Percentiles rank a stretch among this genome's conserved stretches.
Evolutionary conservation across 73 alveolate species (phyloP).

Genomic region (Tetrahymena borealis): DNA sequence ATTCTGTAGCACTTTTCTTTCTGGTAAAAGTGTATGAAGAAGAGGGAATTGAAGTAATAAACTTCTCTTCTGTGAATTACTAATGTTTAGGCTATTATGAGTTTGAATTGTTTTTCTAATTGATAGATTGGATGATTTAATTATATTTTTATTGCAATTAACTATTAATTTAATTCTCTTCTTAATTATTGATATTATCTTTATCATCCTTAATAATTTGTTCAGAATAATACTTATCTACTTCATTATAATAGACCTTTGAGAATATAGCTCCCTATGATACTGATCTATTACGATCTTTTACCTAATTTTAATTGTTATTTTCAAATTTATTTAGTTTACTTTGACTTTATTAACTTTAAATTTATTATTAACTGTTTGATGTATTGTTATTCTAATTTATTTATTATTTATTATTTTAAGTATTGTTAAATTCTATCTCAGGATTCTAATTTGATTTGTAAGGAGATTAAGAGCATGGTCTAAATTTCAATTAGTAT

Average conservation of each 20-base stretch:
- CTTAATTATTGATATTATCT: too few relatives aligned
- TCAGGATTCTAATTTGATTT: neutral
- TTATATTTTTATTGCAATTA: neutral
- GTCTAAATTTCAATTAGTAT: neutral
- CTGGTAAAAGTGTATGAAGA: neutral
- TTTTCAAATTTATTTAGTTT: too few relatives aligned
- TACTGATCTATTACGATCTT: too few relatives aligned
- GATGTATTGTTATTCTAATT: too few relatives aligned
- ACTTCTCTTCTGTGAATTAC: neutral
- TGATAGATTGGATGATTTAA: neutral
- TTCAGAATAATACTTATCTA: too few relatives aligned
- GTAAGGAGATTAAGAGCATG: neutral
- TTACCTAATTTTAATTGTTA: too few relatives aligned
- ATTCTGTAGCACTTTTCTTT: neutral
- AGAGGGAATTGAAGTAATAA: neutral
- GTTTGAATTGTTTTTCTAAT: neutral
- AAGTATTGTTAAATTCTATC: neutral
- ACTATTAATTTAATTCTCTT: neutral
- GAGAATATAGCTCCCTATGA: too few relatives aligned
- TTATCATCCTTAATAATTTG: too few relatives aligned
- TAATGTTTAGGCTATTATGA: neutral
- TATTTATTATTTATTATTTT: too few relatives aligned
- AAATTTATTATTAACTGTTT: too few relatives aligned
- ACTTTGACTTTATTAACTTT: too few relatives aligned
- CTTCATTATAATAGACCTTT: too few relatives aligned